Base-by-base conservation (phyloP, 2,329 filamentous ascomycete genomes). In the Domatiomyces globalis region DNA sequence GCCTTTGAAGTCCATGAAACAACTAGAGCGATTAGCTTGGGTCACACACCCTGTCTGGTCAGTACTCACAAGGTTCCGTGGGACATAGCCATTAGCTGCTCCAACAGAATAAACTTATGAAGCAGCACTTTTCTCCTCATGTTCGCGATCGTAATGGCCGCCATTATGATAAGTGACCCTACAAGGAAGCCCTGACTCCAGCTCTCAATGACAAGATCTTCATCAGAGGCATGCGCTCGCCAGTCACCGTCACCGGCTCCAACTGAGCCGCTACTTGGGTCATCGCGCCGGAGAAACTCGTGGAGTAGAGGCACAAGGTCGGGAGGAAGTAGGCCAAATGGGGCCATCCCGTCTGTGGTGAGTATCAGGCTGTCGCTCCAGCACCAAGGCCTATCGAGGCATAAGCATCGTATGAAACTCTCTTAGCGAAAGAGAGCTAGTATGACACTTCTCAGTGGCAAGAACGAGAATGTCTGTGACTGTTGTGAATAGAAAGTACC, bases 41-140 rank as follows among this genome's bases (percentile, higher is more conserved):
- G 22, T 25, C 6, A 25, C 6, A 25, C 22, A 25, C 6, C 22
- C 22, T 25, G 22, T 25, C 22, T 6, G 29, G 10, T 33, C 9
- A 12, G 29, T 33, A 39, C 33, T 39, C 33, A 39, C 62, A 79
- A 80, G 53, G 77, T 77, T 7, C 77, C 77, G 60, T 80, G 76
- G 49, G 73, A 71, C 53, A 78, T 69, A 5, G 75, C 77, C 5
- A 79, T 66, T n/a, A 80, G 57, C 18, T 80, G 67, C 75, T 78
- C 20, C 22, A 50, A 17, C 20, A 47, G 27, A 9, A 17, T 71
- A 19, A 72, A 61, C 53, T 70, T 71, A 56, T 72, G 69, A 5
- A 72, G 58, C 9, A 71, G 55, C 8, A 69, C 61, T 1, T 64
- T 63, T 25, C 62, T 63, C 18, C 66, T 62, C 68, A 71, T 71